Conservation (phyloP, 768 basidiomycete genomes). For the Glaciozyma martinii region DNA sequence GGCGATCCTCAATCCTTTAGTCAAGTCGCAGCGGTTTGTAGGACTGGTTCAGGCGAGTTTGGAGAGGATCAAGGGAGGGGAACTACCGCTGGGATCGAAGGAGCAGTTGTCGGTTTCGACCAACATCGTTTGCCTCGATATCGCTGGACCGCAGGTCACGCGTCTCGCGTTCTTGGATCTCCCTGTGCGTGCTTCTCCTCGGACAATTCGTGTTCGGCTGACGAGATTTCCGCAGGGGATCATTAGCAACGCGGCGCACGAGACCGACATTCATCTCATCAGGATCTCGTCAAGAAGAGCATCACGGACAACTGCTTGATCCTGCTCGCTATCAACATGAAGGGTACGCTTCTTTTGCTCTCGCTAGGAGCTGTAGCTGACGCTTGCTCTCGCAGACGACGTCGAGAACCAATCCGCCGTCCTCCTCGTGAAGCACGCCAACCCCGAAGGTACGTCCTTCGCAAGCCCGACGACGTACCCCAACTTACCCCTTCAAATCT, state of each 20-base stretch:
- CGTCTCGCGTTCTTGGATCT: constrained; percentile 37
- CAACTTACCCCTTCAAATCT: not conserved
- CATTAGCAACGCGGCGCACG: constrained; percentile 40
- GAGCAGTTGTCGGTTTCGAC: constrained; percentile 40
- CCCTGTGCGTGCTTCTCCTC: constrained; percentile 14
- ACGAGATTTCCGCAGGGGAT: constrained; percentile 41
- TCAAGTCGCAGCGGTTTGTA: constrained; percentile 14
- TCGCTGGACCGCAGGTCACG: constrained; percentile 44
- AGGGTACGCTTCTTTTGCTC: not conserved
- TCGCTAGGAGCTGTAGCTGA: too few species aligned
- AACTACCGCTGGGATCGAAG: constrained; percentile 26
- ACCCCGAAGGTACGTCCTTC: not conserved
- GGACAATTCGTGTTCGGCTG: not conserved
- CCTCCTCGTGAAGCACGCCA: not conserved
- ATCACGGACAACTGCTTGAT: constrained; percentile 37
- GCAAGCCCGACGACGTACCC: constrained; percentile 40
- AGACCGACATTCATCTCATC: constrained; percentile 42
- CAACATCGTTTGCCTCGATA: constrained; percentile 48
- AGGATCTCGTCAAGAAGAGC: constrained; percentile 46
- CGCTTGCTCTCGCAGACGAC: not conserved
- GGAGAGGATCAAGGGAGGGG: not conserved
- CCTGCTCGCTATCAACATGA: not conserved
- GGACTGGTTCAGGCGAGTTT: not conserved
- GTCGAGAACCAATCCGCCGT: not conserved
- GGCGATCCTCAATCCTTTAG: constrained; percentile 44